Base-by-base conservation (phyloP, 2,329 filamentous ascomycete genomes). In the Cladophialophora psammophila region DNA sequence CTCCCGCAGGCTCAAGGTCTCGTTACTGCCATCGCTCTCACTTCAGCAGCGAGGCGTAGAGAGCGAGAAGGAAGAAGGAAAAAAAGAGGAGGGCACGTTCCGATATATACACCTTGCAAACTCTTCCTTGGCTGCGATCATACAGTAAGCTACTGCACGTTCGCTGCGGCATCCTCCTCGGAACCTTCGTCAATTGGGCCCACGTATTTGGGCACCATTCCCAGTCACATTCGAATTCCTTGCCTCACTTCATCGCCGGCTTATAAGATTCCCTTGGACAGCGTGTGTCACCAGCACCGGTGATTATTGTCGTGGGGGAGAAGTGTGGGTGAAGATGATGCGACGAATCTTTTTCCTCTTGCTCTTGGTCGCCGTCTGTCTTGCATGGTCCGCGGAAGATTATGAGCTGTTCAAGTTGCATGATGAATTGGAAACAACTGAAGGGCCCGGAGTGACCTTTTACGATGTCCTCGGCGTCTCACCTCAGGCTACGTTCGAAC, bases 331-430 rank as follows among this genome's bases (percentile, higher is more conserved):
- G 75, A 88, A 81, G 73, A 96, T 96, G 92, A 93, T 86, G 86
- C 81, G 88, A 74, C 83, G 87, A 66, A 75, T 80, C 68, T 81
- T 89, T 81, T 80, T 90, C 73, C 80, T 93, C 72, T 86, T 86
- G 67, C 85, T 88, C 45, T 80, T 94, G 69, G 87, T 87, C 67
- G 86, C 88, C 58, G 92, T 92, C 55, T 61, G 50, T 53, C 31
- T 35, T n/a, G 42, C 45, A 13, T 97, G 93, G 92, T 88, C 88
- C 65, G 95, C 95, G 80, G 92, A 96, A 86, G 95, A 99, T 81
- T 93, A 96, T 77, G 95, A 99, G 82, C 98, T 99, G 82, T 99
- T 99, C 84, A 91, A 93, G 74, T 86, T 99, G 69, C 90, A 90
- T 76, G 93, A 97, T 81, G 95, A 98, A 78, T 87, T 99, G 64